Evolutionary conservation across 805 yeast species (phyloP), one percentile per base, ranked within the genome.

Genomic region (Starmerella bombicola): DNA sequence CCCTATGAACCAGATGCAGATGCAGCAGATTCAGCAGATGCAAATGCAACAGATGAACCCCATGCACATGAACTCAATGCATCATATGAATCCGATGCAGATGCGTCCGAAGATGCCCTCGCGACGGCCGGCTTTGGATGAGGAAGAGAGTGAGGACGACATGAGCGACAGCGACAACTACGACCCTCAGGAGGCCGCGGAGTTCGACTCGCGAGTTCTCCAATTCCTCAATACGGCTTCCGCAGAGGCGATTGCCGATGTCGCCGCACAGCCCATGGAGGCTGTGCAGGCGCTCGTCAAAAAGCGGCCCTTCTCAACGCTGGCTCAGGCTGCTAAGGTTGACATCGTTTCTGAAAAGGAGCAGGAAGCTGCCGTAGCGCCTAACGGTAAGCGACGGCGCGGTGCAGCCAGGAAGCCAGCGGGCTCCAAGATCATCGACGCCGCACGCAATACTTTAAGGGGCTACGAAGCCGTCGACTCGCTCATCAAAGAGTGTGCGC

Each of bases 401-500:
- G 63, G 65, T 26, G 65, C 68, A 21, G 65, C 63, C 41, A 67
- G 61, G 41, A 74, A 73, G 56, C 67, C 78, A 4, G 72, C 74
- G 34, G 95, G 95, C 9, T 79, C 79, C 51, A 72, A 74, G 54
- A 68, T 83, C 36, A 71, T 84, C 18, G 88, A 79, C 49, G 78
- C 73, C 30, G 71, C 86, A 4, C 71, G 72, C 35, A 64, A 70
- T 47, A 78, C 84, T 13, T 66, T 91, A 47, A 74, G 76, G 53
- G 97, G 97, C 4, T 91, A 91, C 58, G 78, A 77, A 46, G 97
- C 98, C 0, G 94, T 91, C 33, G 97, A 88, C 52, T 79, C 93
- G n/a, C 66, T 91, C 49, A 83, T 91, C 46, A 75, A 75, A 44
- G 73, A 76, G 50, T 91, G 99, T 64, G 75, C 85, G 8, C 71